Evolutionary conservation across 2,329 filamentous ascomycete species (phyloP), one percentile per base, ranked within the genome.

Genomic region (Ambrosiella xylebori): DNA sequence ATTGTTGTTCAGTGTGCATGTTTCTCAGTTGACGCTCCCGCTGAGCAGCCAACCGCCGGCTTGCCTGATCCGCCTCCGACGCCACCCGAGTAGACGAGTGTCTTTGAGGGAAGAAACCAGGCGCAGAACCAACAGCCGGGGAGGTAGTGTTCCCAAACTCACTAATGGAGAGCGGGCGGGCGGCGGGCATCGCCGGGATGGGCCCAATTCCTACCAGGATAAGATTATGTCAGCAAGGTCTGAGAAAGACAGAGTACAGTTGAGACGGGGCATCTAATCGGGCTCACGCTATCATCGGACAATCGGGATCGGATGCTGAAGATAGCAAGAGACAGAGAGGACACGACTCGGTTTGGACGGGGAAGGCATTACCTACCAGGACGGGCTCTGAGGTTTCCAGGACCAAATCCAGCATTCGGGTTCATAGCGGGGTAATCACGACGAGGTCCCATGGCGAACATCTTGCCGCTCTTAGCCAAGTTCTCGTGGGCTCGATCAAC

Each of bases 1-100:
- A 97, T 82, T 98, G 93, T 81, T 98, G 93, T 81, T 98, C 93
- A 76, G 96, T 94, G 76, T 98, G 93, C 76, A 97, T 95, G 75
- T 97, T 98, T 74, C 93, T 88, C 73, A 98, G 84, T 77, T 98
- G 93, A 74, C 91, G 87, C 79, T 98, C 93, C 74, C 93, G 88
- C 76, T 97, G 93, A 71, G 93, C 93, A 68, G 93, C 93, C 88
- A 97, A 94, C 78, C 91, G 86, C 76, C 93, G 88, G 81, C 97
- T 97, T 67, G 89, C 90, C 82, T 97, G 93, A 79, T 95, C 88
- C 82, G 96, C 88, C 76, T 96, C 90, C 76, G 97, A 93, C 71
- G 89, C 88, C 76, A 97, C 93, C 77, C 38, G 37, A 13, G 13
- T 36, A 15, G 17, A 36, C 27, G 17, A 36, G 17, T 52, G 49